Conservation (phyloP, 1,284 basidiomycete genomes). For the Ustanciosporium gigantosporum region DNA sequence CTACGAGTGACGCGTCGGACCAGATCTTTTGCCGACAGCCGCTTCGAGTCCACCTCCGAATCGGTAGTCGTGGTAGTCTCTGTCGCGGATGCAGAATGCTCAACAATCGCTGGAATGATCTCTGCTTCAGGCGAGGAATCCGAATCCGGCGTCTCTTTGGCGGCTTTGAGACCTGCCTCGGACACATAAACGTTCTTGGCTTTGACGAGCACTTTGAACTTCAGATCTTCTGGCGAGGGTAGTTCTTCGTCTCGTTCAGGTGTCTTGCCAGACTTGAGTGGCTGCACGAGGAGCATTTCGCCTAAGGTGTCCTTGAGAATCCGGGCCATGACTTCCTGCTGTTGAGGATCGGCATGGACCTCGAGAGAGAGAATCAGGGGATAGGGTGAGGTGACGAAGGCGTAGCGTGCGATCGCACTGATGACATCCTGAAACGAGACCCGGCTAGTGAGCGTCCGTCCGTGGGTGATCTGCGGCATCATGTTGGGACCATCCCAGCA, state of each 20-base stretch:
- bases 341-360: slow-evolving; percentile 79
- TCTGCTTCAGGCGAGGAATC: slow-evolving; percentile 16
- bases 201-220: slow-evolving; percentile 82
- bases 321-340: slow-evolving; percentile 79
- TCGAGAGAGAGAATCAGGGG: slow-evolving; percentile 94
- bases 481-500: slow-evolving; percentile 81
- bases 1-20: slow-evolving; percentile 33
- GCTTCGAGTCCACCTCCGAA: slow-evolving; percentile 31
- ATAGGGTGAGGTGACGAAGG: slow-evolving; percentile 89
- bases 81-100: slow-evolving; percentile 19
- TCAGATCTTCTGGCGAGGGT: slow-evolving; percentile 86
- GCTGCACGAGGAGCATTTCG: slow-evolving; percentile 66
- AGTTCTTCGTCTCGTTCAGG: slow-evolving; percentile 63
- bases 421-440: slow-evolving; percentile 83
- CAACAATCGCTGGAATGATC: slow-evolving; percentile 9
- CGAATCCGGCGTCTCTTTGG: slow-evolving; percentile 8
- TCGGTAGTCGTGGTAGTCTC: slow-evolving; percentile 29
- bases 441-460: slow-evolving; percentile 85
- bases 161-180: slow-evolving; percentile 1
- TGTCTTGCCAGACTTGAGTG: slow-evolving; percentile 60
- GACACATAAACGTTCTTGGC: slow-evolving; percentile 42
- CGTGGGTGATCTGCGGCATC: slow-evolving; percentile 71
- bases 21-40: slow-evolving; percentile 37
- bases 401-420: slow-evolving; percentile 84
- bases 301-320: slow-evolving; percentile 83